Conservation (phyloP, 108 stramenopile species). For the Fragilariopsis cylindrus region DNA sequence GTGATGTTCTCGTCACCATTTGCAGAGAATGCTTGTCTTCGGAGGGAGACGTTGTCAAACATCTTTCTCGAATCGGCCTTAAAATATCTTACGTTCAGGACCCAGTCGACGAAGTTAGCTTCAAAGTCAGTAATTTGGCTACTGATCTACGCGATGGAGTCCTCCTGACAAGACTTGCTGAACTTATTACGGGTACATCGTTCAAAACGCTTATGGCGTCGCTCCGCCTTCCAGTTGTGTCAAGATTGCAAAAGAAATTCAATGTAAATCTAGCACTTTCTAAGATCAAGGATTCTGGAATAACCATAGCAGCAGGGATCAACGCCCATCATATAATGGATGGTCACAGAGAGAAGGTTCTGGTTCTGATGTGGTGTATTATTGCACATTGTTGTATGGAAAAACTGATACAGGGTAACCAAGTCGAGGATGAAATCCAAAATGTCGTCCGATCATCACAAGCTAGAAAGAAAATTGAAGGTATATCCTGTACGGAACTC, state of each 20-base stretch:
- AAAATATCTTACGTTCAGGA: slow-evolving; percentile 78
- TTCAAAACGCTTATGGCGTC: slow-evolving; percentile 43
- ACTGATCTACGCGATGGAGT: slow-evolving; percentile 95
- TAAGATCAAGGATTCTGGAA: slow-evolving; percentile 42
- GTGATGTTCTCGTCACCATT: slow-evolving; percentile 72
- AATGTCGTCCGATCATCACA: slow-evolving; percentile 39
- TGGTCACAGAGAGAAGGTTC: slow-evolving; percentile 81
- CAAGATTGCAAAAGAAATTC: slow-evolving; percentile 90
- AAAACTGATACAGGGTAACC: slow-evolving; percentile 35
- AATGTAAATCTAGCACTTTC: slow-evolving; percentile 80
- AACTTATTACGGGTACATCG: slow-evolving; percentile 55
- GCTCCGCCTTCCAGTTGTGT: slow-evolving; percentile 87
- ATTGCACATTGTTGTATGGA: slow-evolving; percentile 56
- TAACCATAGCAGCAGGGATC: slow-evolving; percentile 59
- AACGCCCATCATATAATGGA: slow-evolving; percentile 82
- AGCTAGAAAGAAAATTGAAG: slow-evolving; percentile 24
- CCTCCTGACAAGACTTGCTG: slow-evolving; percentile 78
- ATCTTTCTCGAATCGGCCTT: slow-evolving; percentile 78
- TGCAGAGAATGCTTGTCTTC: slow-evolving; percentile 77
- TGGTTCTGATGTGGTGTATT: slow-evolving; percentile 77
- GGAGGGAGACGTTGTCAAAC: slow-evolving; percentile 89
- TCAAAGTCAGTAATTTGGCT: slow-evolving; percentile 76
- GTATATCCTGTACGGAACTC: background rate
- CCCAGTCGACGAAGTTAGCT: slow-evolving; percentile 91
- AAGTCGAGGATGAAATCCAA: slow-evolving; percentile 59